Base-by-base conservation (phyloP, 2,329 filamentous ascomycete species). In the Davidsoniella neocaledoniae region DNA sequence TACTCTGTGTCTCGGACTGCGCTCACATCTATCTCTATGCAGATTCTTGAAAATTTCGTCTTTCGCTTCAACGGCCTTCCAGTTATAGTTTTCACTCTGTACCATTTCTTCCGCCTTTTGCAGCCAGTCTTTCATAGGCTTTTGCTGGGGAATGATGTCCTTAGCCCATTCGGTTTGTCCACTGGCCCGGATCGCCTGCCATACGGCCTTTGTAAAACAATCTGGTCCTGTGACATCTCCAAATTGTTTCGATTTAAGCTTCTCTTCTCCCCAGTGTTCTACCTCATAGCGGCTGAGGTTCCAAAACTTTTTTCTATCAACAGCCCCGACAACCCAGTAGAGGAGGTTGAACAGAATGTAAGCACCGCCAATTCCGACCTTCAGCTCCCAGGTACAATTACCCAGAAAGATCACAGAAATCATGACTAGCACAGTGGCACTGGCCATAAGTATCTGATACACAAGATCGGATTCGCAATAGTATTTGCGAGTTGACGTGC, bases 371-470 rank as follows among this genome's bases (percentile, higher is more conserved):
- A 79, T 73, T 9, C 76, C 70, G 8, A 74, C 68, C 60, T 81
- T 76, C 53, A 73, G 71, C 42, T 68, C 66, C 67, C 75, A 79
- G n/a, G 68, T 68, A 60, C 74, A 77, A 58, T 80, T 80, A 1
- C 76, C 76, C 33, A 81, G 61, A 12, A 79, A 62, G 10, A 81
- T 73, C 9, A 81, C 74, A 1, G 71, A 69, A 3, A 74, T 58
- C 77, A 81, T 81, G 42, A 81, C 68, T 23, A 79, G 55, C 7
- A 76, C 68, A 7, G 77, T 81, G 33, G 73, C 76, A 2, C 72
- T 40, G 0, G 69, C 75, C 62, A 80, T 77, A 6, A 78, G 66
- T 0, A 66, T 58, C 17, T 71, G 68, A 58, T 78, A 76, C 1
- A 57, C 56, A n/a, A 58, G 62, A 25, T 61, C 65, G 3, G 61